A percentile compares a stretch with the other conserved stretches of the same genome.
phyloP scores from a whole-genome alignment of 495 filamentous ascomycete genomes.

The Penicillium malachiteum region DNA sequence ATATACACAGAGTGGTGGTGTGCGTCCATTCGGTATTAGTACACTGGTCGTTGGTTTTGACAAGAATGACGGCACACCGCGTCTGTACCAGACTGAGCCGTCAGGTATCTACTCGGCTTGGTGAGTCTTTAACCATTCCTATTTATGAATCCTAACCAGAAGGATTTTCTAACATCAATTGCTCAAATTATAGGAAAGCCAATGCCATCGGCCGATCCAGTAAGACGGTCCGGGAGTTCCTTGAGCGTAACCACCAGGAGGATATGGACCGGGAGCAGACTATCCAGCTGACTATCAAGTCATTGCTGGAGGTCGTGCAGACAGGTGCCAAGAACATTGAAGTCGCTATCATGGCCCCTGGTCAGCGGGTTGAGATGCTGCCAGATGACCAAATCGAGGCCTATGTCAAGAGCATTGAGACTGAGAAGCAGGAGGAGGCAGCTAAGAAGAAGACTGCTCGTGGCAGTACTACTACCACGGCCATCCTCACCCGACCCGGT shows the following conservation, averaged over 20 bases:
- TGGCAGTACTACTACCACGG: slow-evolving; percentile 71
- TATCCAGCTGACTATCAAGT: slow-evolving; percentile 97
- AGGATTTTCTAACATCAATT: slow-evolving; percentile 8
- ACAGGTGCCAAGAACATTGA: slow-evolving; percentile 99
- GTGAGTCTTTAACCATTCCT: slow-evolving; percentile 46
- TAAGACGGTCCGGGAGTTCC: slow-evolving; percentile 97
- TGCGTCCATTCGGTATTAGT: slow-evolving; percentile 95
- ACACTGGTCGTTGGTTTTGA: slow-evolving; percentile 97
- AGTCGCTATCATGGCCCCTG: slow-evolving; percentile 98
- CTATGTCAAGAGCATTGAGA: slow-evolving; percentile 97
- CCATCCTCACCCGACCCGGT: slow-evolving; percentile 70
- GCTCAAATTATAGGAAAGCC: slow-evolving; percentile 72
- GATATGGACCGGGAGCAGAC: slow-evolving; percentile 95
- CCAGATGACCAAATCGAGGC: slow-evolving; percentile 91
- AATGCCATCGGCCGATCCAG: slow-evolving; percentile 97
- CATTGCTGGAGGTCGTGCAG: slow-evolving; percentile 94
- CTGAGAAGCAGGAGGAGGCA: slow-evolving; percentile 98
- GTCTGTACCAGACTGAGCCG: slow-evolving; percentile 96
- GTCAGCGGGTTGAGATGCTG: slow-evolving; percentile 88
- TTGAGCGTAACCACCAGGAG: slow-evolving; percentile 96
- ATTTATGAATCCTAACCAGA: neutral
- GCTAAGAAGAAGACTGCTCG: slow-evolving; percentile 91
- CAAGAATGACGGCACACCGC: slow-evolving; percentile 77
- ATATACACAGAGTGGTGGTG: slow-evolving; percentile 97
- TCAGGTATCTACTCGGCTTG: slow-evolving; percentile 98